Percentiles rank a stretch among this genome's conserved stretches.
These are phyloP conservation scores for Wickerhamiella parazyma DNA, from an alignment of 805 yeast species.

Conservation along the genomic window DNA sequence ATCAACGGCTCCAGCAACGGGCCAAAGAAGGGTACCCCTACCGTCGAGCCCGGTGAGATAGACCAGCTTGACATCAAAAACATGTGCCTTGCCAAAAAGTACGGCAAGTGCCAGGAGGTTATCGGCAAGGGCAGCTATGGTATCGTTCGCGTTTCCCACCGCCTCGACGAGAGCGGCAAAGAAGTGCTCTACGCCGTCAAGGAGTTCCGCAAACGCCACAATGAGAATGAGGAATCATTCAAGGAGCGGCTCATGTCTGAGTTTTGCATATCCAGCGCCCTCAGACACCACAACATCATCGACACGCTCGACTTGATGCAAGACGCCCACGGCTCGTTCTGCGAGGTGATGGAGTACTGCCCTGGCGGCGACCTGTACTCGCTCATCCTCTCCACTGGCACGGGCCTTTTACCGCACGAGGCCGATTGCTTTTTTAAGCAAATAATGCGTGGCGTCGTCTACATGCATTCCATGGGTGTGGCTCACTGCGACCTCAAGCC, in stretches of 20 bases:
- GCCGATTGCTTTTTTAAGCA: conserved; percentile 88
- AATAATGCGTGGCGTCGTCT: conserved; percentile 63
- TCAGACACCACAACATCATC: conserved; percentile 63
- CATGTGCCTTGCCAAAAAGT: conserved; percentile 59
- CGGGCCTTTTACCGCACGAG: conserved; percentile 46
- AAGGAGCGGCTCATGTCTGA: conserved; percentile 73
- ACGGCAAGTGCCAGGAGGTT: conserved; percentile 90
- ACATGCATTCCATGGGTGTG: conserved; percentile 83
- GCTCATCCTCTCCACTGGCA: conserved; percentile 39
- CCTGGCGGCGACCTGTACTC: conserved; percentile 73
- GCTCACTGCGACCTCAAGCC: conserved; percentile 91
- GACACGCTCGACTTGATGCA: conserved; percentile 70
- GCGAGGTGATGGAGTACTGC: conserved; percentile 92
- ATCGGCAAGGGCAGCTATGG: conserved; percentile 93
- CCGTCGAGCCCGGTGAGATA: conserved; percentile 7
- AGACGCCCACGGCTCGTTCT: conserved; percentile 55
- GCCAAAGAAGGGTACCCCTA: conserved; percentile 10
- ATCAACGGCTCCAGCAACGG: conserved; percentile 19
- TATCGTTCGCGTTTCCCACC: conserved; percentile 76
- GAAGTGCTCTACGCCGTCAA: conserved; percentile 56
- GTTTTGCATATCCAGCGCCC: conserved; percentile 70
- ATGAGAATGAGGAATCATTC: conserved; percentile 44
- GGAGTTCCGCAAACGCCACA: conserved; percentile 50
- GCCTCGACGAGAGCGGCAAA: conserved; percentile 28
- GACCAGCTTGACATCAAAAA: conserved; percentile 10